Percentiles rank a stretch among this genome's conserved stretches.
phyloP scores from a whole-genome alignment of 108 stramenopile species.

The Skeletonema marinoi region DNA sequence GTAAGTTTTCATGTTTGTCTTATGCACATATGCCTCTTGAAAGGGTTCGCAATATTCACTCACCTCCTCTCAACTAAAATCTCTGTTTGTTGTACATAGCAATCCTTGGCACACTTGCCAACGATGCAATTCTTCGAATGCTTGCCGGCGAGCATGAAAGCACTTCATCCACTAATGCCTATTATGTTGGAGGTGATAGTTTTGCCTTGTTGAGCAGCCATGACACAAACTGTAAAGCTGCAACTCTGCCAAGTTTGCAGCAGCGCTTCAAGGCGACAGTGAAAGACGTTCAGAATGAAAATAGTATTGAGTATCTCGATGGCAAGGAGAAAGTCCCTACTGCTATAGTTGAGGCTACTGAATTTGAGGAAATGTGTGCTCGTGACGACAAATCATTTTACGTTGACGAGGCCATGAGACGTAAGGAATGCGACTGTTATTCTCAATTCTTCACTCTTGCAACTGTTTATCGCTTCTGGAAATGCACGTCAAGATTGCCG shows the following conservation, averaged over 20 bases:
- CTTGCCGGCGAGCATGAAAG: constrained; percentile 26
- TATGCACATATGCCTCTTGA: neutral
- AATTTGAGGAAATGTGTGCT: constrained; percentile 45
- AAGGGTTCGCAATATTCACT: neutral
- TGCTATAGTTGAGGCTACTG: constrained; percentile 17
- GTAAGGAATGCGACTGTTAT: constrained; percentile 79
- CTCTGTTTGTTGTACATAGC: neutral
- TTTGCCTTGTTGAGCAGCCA: constrained; percentile 53
- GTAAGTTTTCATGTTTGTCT: constrained; percentile 1
- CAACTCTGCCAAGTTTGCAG: constrained; percentile 39
- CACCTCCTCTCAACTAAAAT: neutral
- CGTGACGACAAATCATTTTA: constrained; percentile 82
- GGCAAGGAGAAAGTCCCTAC: constrained; percentile 8
- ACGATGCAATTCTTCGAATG: constrained; percentile 69
- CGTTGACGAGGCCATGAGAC: constrained; percentile 54
- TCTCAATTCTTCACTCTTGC: constrained; percentile 54
- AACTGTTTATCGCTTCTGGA: constrained; percentile 80
- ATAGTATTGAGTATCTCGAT: constrained; percentile 30
- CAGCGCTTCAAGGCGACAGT: constrained; percentile 10
- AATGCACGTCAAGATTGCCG: constrained; percentile 53
- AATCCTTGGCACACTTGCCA: constrained; percentile 57
- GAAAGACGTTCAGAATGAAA: constrained; percentile 13
- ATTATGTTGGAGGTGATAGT: constrained; percentile 59
- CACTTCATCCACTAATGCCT: constrained; percentile 48
- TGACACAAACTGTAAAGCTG: constrained; percentile 58